Base-by-base conservation (phyloP, 2,329 filamentous ascomycete species). In the Coleophoma cylindrospora region DNA sequence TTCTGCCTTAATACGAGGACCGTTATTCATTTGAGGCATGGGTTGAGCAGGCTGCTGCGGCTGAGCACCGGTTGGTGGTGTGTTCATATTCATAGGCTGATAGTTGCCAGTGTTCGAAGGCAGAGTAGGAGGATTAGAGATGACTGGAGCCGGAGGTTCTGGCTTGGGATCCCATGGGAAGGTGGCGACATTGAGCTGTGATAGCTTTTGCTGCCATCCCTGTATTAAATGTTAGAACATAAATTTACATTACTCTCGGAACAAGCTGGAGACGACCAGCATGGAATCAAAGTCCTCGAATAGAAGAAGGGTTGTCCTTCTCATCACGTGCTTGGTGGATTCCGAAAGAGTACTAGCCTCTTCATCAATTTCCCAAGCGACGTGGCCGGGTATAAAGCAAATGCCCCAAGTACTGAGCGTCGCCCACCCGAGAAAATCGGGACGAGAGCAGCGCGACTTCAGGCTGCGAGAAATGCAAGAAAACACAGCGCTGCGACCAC, bases 131-230 rank as follows among this genome's bases (percentile, higher is more conserved):
- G 61, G 59, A 36, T 62, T 61, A 47, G 54, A 37, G 27, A 68
- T 62, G 60, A 75, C 63, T 62, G 74, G 61, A 5, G 41, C 17
- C 59, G 72, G 55, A 66, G 81, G 79, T 47, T 87, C 84, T 45
- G 87, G 86, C 65, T 87, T 85, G 40, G 94, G 92, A 66, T 99
- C 94, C 94, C 94, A 99, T 11, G 94, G 92, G 67, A 97, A 96
- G 50, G 81, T 76, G 52, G 94, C 94, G 54, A 97, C 86, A 58
- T 87, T 83, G 57, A 95, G 83, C 59, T 84, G 83, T 1, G 91
- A 87, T 34, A 99, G 79, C 70, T 95, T 96, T 62, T 85, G 79
- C 75, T 97, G 91, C 94, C 94, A 99, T 72, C 86, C 89, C 91
- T 97, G 66, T 54, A 36, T 48, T 40, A 34, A 44, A 45, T 17